A percentile compares a stretch with the other conserved stretches of the same genome.
phyloP scores from a whole-genome alignment of 1,139 yeast species.

The Yamadazyma spencermartinsiae region DNA sequence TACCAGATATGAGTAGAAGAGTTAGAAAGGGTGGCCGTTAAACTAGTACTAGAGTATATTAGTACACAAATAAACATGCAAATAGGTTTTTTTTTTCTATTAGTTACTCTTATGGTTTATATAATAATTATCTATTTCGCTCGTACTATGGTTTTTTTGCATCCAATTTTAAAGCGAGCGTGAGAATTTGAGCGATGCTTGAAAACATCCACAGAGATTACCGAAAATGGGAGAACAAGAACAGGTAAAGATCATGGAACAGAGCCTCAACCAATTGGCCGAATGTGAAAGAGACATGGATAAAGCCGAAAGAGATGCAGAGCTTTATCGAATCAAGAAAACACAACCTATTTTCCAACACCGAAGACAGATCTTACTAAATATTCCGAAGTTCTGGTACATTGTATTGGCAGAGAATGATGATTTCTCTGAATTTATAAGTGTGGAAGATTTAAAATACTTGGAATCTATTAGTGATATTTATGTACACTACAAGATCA shows the following conservation, averaged over 20 bases:
- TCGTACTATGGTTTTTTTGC: background rate
- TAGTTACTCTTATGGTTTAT: too few species aligned
- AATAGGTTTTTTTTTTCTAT: too few species aligned
- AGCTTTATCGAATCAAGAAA: conserved; percentile 45
- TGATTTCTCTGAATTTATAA: conserved; percentile 69
- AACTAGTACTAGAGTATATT: background rate
- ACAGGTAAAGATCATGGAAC: conserved; percentile 11
- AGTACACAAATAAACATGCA: background rate
- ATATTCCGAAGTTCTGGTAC: conserved; percentile 74
- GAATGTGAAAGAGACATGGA: conserved; percentile 58
- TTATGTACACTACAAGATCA: conserved; percentile 50
- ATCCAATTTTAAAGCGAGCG: background rate
- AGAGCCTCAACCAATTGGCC: conserved; percentile 36
- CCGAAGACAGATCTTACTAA: conserved; percentile 45
- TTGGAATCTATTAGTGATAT: conserved; percentile 61
- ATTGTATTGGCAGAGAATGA: conserved; percentile 73
- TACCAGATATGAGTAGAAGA: conserved; percentile 81
- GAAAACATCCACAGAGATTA: background rate
- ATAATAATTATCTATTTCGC: too few species aligned
- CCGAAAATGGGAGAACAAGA: conserved; percentile 1
- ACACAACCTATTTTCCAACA: conserved; percentile 51
- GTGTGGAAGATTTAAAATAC: conserved; percentile 67
- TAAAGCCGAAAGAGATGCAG: conserved; percentile 56
- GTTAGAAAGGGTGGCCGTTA: conserved; percentile 35
- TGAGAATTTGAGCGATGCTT: background rate